Evolutionary conservation across 495 filamentous ascomycete species (phyloP), one percentile per base, ranked within the genome.

Genomic region (Aspergillus indologenus): DNA sequence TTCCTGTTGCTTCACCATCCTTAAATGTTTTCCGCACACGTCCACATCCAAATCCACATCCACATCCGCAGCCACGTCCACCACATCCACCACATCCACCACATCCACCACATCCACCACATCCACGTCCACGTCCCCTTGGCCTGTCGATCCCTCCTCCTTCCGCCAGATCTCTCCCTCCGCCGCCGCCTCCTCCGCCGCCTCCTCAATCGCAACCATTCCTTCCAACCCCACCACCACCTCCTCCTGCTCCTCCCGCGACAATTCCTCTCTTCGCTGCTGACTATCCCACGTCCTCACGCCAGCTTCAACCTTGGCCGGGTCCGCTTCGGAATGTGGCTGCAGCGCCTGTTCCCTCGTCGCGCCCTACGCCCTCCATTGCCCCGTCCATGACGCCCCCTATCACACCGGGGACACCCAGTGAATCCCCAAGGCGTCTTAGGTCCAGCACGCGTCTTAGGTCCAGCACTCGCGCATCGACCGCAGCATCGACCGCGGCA

Each of bases 181-280:
- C 22, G n/a, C 46, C 53, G 1, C 46, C 55, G 40, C 45, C 8
- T 56, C 52, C 56, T 29, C 56, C 47, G 19, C 26, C 29, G n/a
- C 23, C 61, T 17, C 40, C 56, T 19, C 19, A 19, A 40, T 22
- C 22, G 31, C 18, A 44, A 51, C 29, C 31, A 50, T 34, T 15
- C 48, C 60, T 19, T 26, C 31, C 17, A 31, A 21, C 55, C 43
- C 31, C 48, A 43, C 3, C 48, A 44, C 45, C 54, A 45, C 31
- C 46, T 17, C 47, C 44, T n/a, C 45, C 19, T 34, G 49, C 19
- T 53, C 45, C 53, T 31, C 21, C 63, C 22, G 65, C 65, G 40
- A 66, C 61, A 49, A 65, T 59, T 14, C 60, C 61, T 19, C 45
- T 45, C 22, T 55, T 52, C 8, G 52, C 56, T 44, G 31, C 34